These are phyloP conservation scores for Gracilaria gracilis DNA, from an alignment of 23 red algal species.

Conservation along the genomic window DNA sequence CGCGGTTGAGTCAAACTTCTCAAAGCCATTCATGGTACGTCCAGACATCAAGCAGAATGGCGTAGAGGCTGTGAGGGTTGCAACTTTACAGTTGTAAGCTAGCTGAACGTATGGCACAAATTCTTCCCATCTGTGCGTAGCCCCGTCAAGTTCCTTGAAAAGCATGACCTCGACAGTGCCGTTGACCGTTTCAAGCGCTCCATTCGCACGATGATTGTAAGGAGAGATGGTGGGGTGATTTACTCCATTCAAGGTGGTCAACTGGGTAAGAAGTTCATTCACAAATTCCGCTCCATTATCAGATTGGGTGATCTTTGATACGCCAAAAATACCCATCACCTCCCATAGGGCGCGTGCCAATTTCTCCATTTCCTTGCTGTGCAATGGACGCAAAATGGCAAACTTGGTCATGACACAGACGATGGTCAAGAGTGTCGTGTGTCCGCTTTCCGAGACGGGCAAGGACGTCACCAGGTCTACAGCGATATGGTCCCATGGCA, in stretches of 20 bases:
- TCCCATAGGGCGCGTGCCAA: neutral
- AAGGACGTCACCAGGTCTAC: neutral
- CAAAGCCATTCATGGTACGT: neutral
- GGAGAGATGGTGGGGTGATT: constrained; percentile 3
- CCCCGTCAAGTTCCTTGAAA: constrained; percentile 6
- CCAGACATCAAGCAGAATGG: neutral
- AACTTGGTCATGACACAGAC: constrained; percentile 22
- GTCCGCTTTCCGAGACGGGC: neutral
- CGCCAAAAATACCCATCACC: neutral
- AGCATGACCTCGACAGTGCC: constrained; percentile 1
- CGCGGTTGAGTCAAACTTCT: neutral
- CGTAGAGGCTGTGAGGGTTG: neutral
- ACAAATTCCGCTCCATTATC: constrained; percentile 27
- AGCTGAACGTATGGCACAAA: neutral
- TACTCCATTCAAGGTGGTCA: neutral
- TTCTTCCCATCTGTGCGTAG: constrained; percentile 7
- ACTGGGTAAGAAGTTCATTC: neutral
- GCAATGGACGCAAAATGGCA: neutral
- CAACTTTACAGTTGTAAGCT: neutral
- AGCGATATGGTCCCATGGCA: neutral
- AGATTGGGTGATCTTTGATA: constrained; percentile 15
- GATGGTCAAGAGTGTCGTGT: neutral
- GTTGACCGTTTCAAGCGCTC: neutral
- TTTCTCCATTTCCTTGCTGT: neutral
- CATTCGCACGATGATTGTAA: constrained; percentile 2